A percentile compares a stretch with the other conserved stretches of the same genome.
These are phyloP conservation scores for Globisporangium solare DNA, from an alignment of 352 stramenopile species.

Conservation along the genomic window DNA sequence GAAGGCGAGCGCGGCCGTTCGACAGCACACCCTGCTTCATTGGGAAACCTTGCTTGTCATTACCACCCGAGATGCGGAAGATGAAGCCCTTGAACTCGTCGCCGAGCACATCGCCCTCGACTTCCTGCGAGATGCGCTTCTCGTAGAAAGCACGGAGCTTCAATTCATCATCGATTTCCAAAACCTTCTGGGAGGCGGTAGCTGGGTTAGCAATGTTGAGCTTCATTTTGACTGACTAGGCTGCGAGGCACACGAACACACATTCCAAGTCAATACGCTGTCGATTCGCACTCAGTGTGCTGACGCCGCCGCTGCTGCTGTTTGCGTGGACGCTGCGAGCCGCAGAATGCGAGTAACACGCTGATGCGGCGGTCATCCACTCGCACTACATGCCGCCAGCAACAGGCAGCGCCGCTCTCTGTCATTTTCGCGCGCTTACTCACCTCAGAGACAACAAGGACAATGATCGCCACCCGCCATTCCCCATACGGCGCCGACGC, in stretches of 20 bases:
- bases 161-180: constrained; percentile 99
- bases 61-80: constrained; percentile 98
- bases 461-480: constrained; percentile 29
- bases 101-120: constrained; percentile 97
- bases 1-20: constrained; percentile 97
- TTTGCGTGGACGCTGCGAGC: background rate
- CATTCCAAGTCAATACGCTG: background rate
- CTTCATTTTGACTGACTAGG: constrained; percentile 88
- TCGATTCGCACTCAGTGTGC: background rate
- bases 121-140: constrained; percentile 99
- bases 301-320: too few species aligned
- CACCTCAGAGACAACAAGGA: constrained; percentile 80
- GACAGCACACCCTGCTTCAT: constrained; percentile 99
- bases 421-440: constrained; percentile 13
- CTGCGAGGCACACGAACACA: constrained; percentile 3
- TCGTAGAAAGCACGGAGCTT: constrained; percentile 99
- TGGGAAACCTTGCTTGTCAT: constrained; percentile 99
- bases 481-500: background rate
- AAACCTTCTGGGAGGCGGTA: constrained; percentile 98
- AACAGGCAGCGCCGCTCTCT: background rate
- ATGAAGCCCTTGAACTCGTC: constrained; percentile 99
- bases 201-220: constrained; percentile 99
- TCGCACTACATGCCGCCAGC: background rate
- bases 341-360: background rate
- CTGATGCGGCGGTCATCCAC: background rate